These are phyloP conservation scores for Diaporthe eres DNA, from an alignment of 2,329 filamentous ascomycete species.

Conservation along the genomic window DNA sequence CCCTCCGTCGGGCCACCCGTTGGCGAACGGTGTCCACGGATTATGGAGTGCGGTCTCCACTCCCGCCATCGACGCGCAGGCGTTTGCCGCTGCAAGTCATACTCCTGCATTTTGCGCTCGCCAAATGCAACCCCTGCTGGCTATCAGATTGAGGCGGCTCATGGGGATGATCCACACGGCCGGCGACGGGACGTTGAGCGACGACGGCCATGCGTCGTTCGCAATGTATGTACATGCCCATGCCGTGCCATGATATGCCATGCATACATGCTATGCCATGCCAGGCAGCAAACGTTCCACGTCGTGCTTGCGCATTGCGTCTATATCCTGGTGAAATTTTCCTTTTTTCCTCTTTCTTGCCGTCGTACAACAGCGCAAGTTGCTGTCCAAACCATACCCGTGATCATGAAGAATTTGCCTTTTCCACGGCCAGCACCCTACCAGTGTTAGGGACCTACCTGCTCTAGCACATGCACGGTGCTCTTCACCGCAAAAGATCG, in stretches of 20 bases:
- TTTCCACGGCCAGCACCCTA: conserved; percentile 10
- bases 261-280: not conserved
- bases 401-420: conserved; percentile 26
- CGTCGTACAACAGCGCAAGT: conserved; percentile 19
- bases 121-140: not conserved
- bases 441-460: not conserved
- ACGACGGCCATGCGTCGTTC: conserved; percentile 5
- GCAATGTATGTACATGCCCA: not conserved
- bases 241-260: not conserved
- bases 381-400: conserved; percentile 10
- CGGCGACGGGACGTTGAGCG: conserved; percentile 18
- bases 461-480: conserved; percentile 2
- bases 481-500: conserved; percentile 33
- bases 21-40: conserved; percentile 26
- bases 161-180: not conserved
- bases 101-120: conserved; percentile 13
- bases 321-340: conserved; percentile 3
- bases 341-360: not conserved
- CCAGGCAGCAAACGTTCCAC: conserved; percentile 5
- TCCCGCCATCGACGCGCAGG: conserved; percentile 17
- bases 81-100: conserved; percentile 27
- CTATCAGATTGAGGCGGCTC: conserved; percentile 12
- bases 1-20: not conserved
- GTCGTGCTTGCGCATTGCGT: conserved; percentile 11
- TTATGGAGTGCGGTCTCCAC: conserved; percentile 28